Base-by-base conservation (phyloP, 2,329 filamentous ascomycete genomes). In the Ilyonectria robusta region DNA sequence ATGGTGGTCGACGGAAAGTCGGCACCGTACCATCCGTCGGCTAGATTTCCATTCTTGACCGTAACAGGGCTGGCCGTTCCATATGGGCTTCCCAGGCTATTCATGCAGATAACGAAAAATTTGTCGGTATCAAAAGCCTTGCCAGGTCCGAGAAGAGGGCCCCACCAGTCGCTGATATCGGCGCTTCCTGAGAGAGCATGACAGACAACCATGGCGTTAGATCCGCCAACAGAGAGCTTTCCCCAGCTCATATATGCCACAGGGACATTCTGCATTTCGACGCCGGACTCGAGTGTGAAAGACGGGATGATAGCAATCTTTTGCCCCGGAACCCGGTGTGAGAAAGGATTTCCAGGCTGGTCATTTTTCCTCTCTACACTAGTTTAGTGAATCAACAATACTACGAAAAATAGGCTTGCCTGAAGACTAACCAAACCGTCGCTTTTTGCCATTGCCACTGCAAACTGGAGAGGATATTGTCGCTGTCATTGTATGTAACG, bases 191-290 rank as follows among this genome's bases (percentile, higher is more conserved):
- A 55, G 37, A 65, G 21, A 26, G 62, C 62, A 62, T 65, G 62
- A 19, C 62, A 65, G 11, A 65, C 47, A n/a, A 65, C 50, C 6
- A 65, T n/a, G 7, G 47, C 51, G 4, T 65, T 65, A n/a, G 48
- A 6, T 13, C 48, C 17, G 1, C 31, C 21, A 4, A 48, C 17
- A 44, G 54, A 55, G 47, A 65, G 35, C 3, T 19, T 6, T 6
- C 62, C 62, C 62, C 62, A 65, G 13, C 37, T 65, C 31, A 31
- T 54, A 44, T 65, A 65, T 17, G 62, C 62, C 11, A 65, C 54
- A 29, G 58, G 62, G n/a, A 47, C 54, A 13, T 65, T 13, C 15
- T 31, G 9, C 8, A 65, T 21, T 10, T 2, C 19, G 11, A 55
- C 23, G 6, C 62, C 58, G 11, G 35, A 62, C 23, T 65, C 42